A percentile compares a stretch with the other conserved stretches of the same genome.
phyloP scores from a whole-genome alignment of 1,284 basidiomycete species.

The Laetiporus sulphureus region DNA sequence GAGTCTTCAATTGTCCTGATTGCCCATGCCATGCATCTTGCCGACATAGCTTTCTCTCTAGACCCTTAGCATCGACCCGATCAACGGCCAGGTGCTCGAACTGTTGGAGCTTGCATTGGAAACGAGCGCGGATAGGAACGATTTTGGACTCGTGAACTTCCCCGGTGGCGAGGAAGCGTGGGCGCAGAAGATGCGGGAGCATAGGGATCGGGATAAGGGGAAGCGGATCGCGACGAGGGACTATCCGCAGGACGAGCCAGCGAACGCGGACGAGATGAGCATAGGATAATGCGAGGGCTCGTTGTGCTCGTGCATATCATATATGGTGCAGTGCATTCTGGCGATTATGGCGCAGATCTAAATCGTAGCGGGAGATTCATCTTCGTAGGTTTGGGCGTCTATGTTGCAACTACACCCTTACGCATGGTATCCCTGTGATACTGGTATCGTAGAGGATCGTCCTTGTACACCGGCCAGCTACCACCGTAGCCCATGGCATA shows the following conservation, averaged over 20 bases:
- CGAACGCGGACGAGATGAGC: conserved; percentile 10
- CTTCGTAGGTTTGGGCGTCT: too few relatives aligned
- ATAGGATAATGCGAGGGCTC: conserved; percentile 1
- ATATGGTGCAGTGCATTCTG: not conserved
- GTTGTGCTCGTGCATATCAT: not conserved
- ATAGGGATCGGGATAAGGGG: conserved; percentile 23
- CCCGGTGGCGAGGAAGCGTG: conserved; percentile 24
- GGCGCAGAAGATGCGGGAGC: conserved; percentile 26
- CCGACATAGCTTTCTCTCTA: conserved; percentile 23
- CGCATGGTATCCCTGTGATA: conserved; percentile 27
- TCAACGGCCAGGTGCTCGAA: conserved; percentile 82
- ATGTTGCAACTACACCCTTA: conserved; percentile 13
- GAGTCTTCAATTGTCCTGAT: too few relatives aligned
- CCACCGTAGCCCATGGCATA: conserved; percentile 29
- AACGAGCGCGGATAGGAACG: conserved; percentile 17
- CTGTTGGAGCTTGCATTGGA: conserved; percentile 82
- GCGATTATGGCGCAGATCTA: too few relatives aligned
- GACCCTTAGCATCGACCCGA: conserved; percentile 80
- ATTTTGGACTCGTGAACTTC: conserved; percentile 17
- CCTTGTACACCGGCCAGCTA: conserved; percentile 22
- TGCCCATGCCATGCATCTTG: not conserved
- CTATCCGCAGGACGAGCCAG: conserved; percentile 1
- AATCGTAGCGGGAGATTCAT: too few relatives aligned
- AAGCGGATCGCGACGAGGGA: conserved; percentile 14
- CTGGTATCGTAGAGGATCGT: conserved; percentile 12